Conservation (phyloP, 495 filamentous ascomycete genomes). For the Viridothelium virens region DNA sequence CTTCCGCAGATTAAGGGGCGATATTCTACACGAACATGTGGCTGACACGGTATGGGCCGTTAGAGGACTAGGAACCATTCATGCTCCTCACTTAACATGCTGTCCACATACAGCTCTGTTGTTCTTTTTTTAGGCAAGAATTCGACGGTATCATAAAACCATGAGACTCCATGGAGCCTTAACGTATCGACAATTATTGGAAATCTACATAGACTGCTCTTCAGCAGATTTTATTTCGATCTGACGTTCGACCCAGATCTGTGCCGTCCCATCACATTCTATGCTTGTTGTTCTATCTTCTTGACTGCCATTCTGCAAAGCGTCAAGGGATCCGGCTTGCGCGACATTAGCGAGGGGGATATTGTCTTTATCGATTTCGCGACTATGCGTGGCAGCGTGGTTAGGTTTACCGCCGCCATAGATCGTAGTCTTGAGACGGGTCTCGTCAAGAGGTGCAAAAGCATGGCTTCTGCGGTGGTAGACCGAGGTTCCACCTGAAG, state of each 20-base stretch:
- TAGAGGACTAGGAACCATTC: no score
- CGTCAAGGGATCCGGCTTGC: not conserved
- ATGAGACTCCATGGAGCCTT: no score
- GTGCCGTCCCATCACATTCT: not conserved
- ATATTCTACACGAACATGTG: no score
- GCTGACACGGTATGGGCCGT: no score
- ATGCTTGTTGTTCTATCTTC: not conserved
- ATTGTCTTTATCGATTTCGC: not conserved
- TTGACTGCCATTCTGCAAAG: not conserved
- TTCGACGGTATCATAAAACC: no score
- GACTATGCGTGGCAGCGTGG: not conserved
- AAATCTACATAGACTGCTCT: no score
- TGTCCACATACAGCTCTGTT: no score
- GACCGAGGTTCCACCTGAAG: no score
- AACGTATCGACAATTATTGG: no score
- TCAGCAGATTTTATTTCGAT: not conserved
- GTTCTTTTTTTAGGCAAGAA: no score
- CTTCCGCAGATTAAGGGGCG: no score
- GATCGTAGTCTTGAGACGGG: not conserved
- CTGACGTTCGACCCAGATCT: constrained; percentile 4
- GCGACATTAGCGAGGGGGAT: not conserved
- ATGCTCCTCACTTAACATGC: no score
- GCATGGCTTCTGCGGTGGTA: not conserved
- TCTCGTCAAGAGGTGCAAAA: not conserved
- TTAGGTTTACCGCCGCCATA: not conserved